These are phyloP conservation scores for Sambucus nigra DNA, from an alignment of 129 eudicot species.

Conservation along the genomic window DNA sequence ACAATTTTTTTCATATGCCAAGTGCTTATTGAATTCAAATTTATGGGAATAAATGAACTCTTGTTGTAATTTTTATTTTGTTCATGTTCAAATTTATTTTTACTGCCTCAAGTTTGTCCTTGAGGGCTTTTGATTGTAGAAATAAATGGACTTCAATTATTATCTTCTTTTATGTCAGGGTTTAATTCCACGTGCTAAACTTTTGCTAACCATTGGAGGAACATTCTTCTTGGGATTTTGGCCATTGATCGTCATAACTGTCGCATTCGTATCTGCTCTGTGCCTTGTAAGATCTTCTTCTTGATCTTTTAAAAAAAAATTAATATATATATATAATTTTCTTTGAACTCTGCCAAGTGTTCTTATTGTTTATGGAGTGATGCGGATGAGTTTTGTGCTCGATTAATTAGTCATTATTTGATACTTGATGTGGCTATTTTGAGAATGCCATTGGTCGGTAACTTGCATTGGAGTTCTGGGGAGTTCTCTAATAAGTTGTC, in stretches of 20 bases:
- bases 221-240: constrained; percentile 84
- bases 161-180: constrained; percentile 40
- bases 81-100: too few species aligned
- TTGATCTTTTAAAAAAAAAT: constrained; percentile 11
- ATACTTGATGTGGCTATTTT: constrained; percentile 1
- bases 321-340: background rate
- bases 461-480: background rate
- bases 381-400: background rate
- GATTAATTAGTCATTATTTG: constrained; percentile 7
- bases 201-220: constrained; percentile 83
- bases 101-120: too few species aligned
- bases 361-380: background rate
- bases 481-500: too few species aligned
- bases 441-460: background rate
- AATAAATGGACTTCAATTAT: background rate
- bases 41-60: too few species aligned
- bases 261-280: constrained; percentile 56
- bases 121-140: background rate
- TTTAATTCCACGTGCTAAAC: constrained; percentile 85
- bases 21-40: too few species aligned
- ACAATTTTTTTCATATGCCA: background rate
- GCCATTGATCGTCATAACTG: constrained; percentile 70
- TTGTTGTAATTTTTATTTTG: too few species aligned
- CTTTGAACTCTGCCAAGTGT: background rate
- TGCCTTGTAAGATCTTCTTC: constrained; percentile 52